These are phyloP conservation scores for Trichomonas vaginalis DNA, from an alignment of 208 protist species.

Conservation along the genomic window DNA sequence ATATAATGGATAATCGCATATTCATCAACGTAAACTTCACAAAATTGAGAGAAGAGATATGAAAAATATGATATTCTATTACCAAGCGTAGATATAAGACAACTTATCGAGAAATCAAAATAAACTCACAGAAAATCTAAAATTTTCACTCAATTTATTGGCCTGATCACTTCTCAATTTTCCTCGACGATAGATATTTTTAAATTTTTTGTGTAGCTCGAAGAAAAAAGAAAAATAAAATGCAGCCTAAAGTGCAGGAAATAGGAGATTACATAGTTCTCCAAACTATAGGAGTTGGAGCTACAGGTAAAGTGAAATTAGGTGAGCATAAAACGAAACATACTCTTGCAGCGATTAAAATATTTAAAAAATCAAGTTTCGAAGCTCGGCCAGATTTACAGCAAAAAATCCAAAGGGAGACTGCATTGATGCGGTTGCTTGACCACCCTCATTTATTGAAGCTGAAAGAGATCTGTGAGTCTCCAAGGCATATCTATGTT, in stretches of 20 bases:
- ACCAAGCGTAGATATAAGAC: too few relatives aligned
- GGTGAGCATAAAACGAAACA: background rate
- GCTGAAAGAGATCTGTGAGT: conserved; percentile 66
- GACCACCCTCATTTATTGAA: conserved; percentile 2
- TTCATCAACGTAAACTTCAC: too few relatives aligned
- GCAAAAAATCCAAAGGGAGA: background rate
- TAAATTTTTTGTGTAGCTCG: background rate
- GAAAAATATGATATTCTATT: too few relatives aligned
- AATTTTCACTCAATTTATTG: background rate
- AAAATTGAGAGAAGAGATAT: too few relatives aligned
- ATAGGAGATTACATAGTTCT: background rate
- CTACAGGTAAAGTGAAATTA: background rate
- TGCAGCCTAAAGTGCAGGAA: background rate
- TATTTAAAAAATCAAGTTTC: background rate
- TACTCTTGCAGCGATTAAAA: background rate
- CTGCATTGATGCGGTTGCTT: background rate
- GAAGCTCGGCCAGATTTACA: background rate
- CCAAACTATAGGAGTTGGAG: background rate
- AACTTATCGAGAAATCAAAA: too few relatives aligned
- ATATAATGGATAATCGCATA: too few relatives aligned
- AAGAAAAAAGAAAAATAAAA: background rate
- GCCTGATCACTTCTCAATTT: background rate
- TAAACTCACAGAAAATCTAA: too few relatives aligned
- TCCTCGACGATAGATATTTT: background rate
- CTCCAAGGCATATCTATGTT: conserved; percentile 91